Evolutionary conservation across 495 filamentous ascomycete genomes (phyloP).

Genomic region (Neurospora sp.): DNA sequence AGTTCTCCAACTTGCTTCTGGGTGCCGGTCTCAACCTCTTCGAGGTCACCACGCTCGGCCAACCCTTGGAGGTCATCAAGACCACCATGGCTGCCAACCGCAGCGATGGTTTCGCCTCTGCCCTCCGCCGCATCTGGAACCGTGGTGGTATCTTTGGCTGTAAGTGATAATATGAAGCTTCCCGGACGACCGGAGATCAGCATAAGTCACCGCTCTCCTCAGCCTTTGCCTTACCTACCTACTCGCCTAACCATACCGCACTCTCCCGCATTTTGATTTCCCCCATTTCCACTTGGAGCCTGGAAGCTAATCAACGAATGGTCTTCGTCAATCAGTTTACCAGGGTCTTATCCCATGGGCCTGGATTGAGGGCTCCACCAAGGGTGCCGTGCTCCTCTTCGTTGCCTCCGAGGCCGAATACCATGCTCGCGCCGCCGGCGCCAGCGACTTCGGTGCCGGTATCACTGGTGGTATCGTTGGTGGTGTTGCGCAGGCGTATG

Average conservation of each 20-base stretch:
- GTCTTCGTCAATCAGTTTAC: conserved; percentile 57
- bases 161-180: conserved; percentile 41
- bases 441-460: conserved; percentile 74
- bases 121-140: conserved; percentile 80
- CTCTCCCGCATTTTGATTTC: not conserved
- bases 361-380: conserved; percentile 99
- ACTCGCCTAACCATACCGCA: not conserved
- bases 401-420: conserved; percentile 97
- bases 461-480: conserved; percentile 88
- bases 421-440: conserved; percentile 72
- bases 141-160: conserved; percentile 93
- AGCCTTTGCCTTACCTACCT: not conserved
- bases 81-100: conserved; percentile 98
- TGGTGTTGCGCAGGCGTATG: conserved; percentile 95
- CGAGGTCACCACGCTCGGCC: conserved; percentile 64
- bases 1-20: conserved; percentile 97
- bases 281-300: not conserved
- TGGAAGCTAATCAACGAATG: conserved; percentile 1
- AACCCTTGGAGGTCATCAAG: conserved; percentile 98
- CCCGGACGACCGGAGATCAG: not conserved
- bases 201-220: not conserved
- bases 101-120: conserved; percentile 71
- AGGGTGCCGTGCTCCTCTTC: conserved; percentile 97
- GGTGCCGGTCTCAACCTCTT: conserved; percentile 97
- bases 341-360: conserved; percentile 99